A percentile compares a stretch with the other conserved stretches of the same genome.
Conservation (phyloP, 495 filamentous ascomycete genomes). For the Penicillium soppii region DNA sequence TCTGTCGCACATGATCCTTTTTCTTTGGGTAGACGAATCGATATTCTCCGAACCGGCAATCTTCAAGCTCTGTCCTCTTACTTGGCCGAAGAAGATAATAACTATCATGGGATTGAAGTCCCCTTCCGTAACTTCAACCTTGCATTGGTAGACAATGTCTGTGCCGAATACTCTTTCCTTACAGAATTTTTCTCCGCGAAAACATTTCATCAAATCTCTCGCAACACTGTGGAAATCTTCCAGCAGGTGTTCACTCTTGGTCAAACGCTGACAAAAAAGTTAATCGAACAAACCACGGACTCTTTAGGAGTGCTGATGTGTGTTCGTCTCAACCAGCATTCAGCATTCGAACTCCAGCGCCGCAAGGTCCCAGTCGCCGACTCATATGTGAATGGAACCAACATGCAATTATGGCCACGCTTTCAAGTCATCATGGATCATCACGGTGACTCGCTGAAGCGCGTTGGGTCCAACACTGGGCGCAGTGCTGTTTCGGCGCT, state of each 20-base stretch:
- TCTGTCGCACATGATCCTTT: conserved; percentile 80
- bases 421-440: conserved; percentile 91
- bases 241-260: conserved; percentile 80
- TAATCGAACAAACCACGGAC: conserved; percentile 76
- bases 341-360: conserved; percentile 89
- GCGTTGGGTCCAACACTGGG: conserved; percentile 51
- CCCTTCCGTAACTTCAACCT: conserved; percentile 94
- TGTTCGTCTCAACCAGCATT: conserved; percentile 90
- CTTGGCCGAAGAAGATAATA: conserved; percentile 82
- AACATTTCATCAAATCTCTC: conserved; percentile 54
- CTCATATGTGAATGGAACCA: conserved; percentile 87
- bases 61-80: conserved; percentile 75
- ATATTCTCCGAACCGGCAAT: conserved; percentile 69
- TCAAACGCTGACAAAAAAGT: conserved; percentile 68
- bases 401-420: conserved; percentile 94
- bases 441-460: conserved; percentile 83
- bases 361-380: conserved; percentile 87
- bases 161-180: conserved; percentile 93
- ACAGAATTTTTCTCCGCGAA: conserved; percentile 80
- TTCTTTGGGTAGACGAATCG: conserved; percentile 78
- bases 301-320: conserved; percentile 82
- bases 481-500: conserved; percentile 53
- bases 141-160: conserved; percentile 88
- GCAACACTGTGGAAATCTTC: conserved; percentile 78
- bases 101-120: conserved; percentile 80